Evolutionary conservation across 768 basidiomycete genomes (phyloP).

Genomic region (Gloeopeniophorella convolvens): DNA sequence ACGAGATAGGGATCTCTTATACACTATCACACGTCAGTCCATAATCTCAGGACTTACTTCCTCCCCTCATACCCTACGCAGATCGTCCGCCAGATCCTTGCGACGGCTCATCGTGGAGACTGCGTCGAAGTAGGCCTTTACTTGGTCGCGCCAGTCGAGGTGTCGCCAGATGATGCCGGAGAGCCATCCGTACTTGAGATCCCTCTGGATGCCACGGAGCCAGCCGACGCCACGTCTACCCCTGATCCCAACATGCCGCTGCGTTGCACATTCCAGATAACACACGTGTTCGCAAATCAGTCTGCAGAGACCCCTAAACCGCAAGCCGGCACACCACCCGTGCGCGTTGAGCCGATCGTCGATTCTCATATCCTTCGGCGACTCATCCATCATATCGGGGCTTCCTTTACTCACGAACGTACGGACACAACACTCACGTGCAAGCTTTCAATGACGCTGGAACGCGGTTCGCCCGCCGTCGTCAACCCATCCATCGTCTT

Average conservation of each 20-base stretch:
- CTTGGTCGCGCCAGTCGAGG: slow-evolving; percentile 32
- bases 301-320: neutral
- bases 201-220: slow-evolving; percentile 17
- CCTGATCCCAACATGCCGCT: slow-evolving; percentile 34
- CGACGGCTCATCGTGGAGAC: slow-evolving; percentile 63
- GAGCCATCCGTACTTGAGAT: slow-evolving; percentile 2
- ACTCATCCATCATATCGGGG: slow-evolving; percentile 54
- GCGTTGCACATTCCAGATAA: slow-evolving; percentile 52
- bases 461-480: slow-evolving; percentile 46
- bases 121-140: slow-evolving; percentile 81
- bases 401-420: slow-evolving; percentile 34
- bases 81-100: slow-evolving; percentile 81
- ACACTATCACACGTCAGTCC: slow-evolving; percentile 75
- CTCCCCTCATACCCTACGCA: slow-evolving; percentile 30
- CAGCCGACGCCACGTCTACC: slow-evolving; percentile 9
- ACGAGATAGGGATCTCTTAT: slow-evolving; percentile 79
- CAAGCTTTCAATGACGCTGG: slow-evolving; percentile 59
- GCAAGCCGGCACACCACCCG: neutral
- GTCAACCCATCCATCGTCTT: slow-evolving; percentile 35
- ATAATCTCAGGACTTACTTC: neutral
- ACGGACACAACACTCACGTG: slow-evolving; percentile 45
- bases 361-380: slow-evolving; percentile 50
- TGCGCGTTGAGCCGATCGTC: slow-evolving; percentile 37
- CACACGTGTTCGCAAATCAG: slow-evolving; percentile 38
- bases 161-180: slow-evolving; percentile 3